phyloP scores from a whole-genome alignment of 768 basidiomycete genomes.

The Pisolithus marmoratus region DNA sequence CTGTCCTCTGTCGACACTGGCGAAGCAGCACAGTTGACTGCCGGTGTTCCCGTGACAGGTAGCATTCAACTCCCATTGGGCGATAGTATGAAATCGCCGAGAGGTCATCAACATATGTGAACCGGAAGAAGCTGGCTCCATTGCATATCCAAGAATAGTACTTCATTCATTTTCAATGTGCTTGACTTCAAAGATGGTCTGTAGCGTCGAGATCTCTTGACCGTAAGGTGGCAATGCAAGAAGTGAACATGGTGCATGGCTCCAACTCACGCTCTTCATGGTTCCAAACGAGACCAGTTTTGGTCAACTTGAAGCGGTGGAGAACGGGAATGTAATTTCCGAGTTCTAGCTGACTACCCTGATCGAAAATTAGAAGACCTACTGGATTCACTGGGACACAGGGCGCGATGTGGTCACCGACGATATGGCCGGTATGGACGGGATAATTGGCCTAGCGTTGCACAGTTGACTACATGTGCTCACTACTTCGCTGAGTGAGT shows the following conservation, averaged over 20 bases:
- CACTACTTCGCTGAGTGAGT: too few species aligned
- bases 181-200: constrained; percentile 68
- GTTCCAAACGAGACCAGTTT: constrained; percentile 37
- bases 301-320: constrained; percentile 23
- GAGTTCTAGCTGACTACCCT: constrained; percentile 42
- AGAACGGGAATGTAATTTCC: constrained; percentile 35
- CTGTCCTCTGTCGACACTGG: neutral
- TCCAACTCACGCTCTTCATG: constrained; percentile 29
- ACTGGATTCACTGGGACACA: constrained; percentile 28
- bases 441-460: constrained; percentile 30
- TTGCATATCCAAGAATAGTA: constrained; percentile 61
- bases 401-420: constrained; percentile 13
- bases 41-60: neutral
- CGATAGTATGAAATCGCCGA: neutral
- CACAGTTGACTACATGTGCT: constrained; percentile 9
- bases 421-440: constrained; percentile 46
- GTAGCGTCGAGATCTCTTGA: constrained; percentile 57
- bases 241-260: neutral
- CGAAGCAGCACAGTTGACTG: neutral
- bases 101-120: neutral
- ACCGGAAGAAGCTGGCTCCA: constrained; percentile 28
- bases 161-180: constrained; percentile 51
- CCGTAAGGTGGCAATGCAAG: constrained; percentile 70
- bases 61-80: neutral
- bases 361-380: constrained; percentile 38